These are phyloP conservation scores for Byssochlamys sp. DNA, from an alignment of 2,329 filamentous ascomycete species.

Conservation along the genomic window DNA sequence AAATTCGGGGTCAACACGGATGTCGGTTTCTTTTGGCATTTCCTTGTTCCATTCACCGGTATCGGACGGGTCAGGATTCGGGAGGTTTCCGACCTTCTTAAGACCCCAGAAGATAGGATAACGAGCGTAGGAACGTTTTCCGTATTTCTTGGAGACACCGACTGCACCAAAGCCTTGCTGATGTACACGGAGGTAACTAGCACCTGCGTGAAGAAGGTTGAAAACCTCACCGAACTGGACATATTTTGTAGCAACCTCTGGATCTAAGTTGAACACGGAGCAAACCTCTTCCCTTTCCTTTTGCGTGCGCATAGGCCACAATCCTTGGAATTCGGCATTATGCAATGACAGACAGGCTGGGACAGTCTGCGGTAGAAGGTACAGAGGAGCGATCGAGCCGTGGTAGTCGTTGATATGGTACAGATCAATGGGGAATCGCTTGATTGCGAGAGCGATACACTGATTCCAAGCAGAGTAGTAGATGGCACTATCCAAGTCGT, in stretches of 20 bases:
- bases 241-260: constrained; percentile 50
- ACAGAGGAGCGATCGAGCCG: constrained; percentile 53
- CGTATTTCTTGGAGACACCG: constrained; percentile 60
- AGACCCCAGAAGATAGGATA: constrained; percentile 63
- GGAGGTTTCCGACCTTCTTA: constrained; percentile 52
- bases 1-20: constrained; percentile 45
- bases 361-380: constrained; percentile 54
- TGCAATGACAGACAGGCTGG: constrained; percentile 56
- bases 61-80: constrained; percentile 58
- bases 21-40: constrained; percentile 40
- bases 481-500: constrained; percentile 58
- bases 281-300: constrained; percentile 56
- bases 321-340: constrained; percentile 60
- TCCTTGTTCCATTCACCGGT: constrained; percentile 52
- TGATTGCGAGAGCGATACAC: constrained; percentile 56
- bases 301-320: constrained; percentile 57
- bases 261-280: constrained; percentile 53
- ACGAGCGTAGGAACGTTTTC: constrained; percentile 55
- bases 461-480: constrained; percentile 64
- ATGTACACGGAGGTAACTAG: constrained; percentile 56
- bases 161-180: constrained; percentile 60
- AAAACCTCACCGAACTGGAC: constrained; percentile 61
- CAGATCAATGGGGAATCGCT: constrained; percentile 54
- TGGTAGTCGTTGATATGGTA: constrained; percentile 61
- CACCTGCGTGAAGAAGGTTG: constrained; percentile 58